Percentiles rank a stretch among this genome's conserved stretches.
Conservation (phyloP, 1,139 yeast genomes). For the Zygosaccharomyces sapae region DNA sequence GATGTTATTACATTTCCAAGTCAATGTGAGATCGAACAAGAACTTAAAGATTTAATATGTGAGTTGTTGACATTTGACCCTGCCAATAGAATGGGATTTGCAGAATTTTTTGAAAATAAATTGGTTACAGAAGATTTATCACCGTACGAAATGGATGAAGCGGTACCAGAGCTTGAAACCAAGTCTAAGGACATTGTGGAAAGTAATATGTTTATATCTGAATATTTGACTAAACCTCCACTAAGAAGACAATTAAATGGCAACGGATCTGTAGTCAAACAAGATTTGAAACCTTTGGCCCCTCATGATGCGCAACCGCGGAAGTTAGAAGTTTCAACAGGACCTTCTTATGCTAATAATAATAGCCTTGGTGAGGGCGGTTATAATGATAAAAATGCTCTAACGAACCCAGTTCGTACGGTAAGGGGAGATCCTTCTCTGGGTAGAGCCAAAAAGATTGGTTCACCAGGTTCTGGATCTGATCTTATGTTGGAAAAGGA, state of each 20-base stretch:
- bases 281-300: conserved; percentile 10
- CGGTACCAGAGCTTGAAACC: conserved; percentile 47
- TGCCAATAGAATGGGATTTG: conserved; percentile 78
- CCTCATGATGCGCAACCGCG: conserved; percentile 2
- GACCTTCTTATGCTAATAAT: neutral
- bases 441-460: conserved; percentile 13
- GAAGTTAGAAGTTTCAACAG: conserved; percentile 2
- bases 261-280: conserved; percentile 6
- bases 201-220: conserved; percentile 70
- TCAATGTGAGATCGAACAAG: conserved; percentile 42
- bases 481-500: conserved; percentile 55
- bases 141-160: conserved; percentile 35
- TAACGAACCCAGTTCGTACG: conserved; percentile 5
- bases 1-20: conserved; percentile 75
- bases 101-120: conserved; percentile 70
- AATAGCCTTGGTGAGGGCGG: no score
- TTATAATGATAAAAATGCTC: neutral
- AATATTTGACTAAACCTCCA: conserved; percentile 45
- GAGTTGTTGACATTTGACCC: conserved; percentile 79
- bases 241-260: conserved; percentile 7
- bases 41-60: conserved; percentile 64
- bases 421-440: conserved; percentile 19
- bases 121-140: conserved; percentile 38
- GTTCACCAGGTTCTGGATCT: conserved; percentile 13
- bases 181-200: conserved; percentile 60